Evolutionary conservation across 2,329 filamentous ascomycete genomes (phyloP).

Genomic region (Penicillium frequentans): DNA sequence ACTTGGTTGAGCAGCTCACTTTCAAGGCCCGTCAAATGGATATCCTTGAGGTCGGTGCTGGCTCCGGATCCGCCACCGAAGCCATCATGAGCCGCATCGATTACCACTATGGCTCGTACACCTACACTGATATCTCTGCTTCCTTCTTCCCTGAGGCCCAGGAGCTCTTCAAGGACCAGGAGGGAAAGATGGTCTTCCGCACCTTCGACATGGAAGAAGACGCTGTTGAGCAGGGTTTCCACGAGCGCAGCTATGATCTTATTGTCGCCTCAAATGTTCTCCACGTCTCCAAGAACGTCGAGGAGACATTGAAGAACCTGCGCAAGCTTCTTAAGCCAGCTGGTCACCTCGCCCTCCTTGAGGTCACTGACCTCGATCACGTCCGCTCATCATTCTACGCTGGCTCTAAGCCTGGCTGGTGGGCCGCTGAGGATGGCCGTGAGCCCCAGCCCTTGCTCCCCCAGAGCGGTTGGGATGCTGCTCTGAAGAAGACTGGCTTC

Average conservation of each 20-base stretch:
- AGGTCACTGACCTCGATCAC: not conserved
- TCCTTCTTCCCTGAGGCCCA: constrained; percentile 42
- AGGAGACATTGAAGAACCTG: constrained; percentile 29
- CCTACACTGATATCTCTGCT: constrained; percentile 47
- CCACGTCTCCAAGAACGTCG: constrained; percentile 33
- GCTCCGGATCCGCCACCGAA: not conserved
- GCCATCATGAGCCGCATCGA: constrained; percentile 31
- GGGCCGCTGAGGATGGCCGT: constrained; percentile 22
- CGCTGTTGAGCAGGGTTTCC: constrained; percentile 33
- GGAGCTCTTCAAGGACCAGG: constrained; percentile 20
- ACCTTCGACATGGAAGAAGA: constrained; percentile 32
- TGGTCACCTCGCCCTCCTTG: constrained; percentile 3
- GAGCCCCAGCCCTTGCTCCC: not conserved
- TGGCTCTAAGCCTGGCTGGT: constrained; percentile 36
- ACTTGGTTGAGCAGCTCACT: not conserved
- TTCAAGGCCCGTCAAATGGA: not conserved
- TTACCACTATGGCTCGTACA: constrained; percentile 36
- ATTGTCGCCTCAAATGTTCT: constrained; percentile 40
- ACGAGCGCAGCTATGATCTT: constrained; percentile 31
- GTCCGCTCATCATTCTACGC: not conserved
- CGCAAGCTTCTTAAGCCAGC: constrained; percentile 18
- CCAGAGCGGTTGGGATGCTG: constrained; percentile 22
- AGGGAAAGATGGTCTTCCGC: constrained; percentile 19
- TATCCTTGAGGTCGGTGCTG: not conserved
- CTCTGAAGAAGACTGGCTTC: constrained; percentile 27